phyloP scores from a whole-genome alignment of 1,284 basidiomycete species.

The Cryptococcus sp. region DNA sequence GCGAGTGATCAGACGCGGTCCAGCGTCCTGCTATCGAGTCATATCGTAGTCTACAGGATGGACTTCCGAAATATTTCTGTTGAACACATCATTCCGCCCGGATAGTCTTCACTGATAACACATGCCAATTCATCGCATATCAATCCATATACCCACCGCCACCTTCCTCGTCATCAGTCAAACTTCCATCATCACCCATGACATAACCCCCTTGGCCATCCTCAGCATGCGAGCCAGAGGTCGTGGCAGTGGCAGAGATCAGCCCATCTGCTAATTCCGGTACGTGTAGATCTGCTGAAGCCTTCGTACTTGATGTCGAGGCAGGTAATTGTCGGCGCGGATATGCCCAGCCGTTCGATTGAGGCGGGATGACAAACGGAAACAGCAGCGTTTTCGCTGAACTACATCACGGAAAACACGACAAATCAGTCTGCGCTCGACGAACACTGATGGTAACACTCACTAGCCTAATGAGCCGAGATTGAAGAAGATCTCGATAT shows the following conservation, averaged over 20 bases:
- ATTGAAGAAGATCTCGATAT: slow-evolving; percentile 87
- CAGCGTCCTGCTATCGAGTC: no score
- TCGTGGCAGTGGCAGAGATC: slow-evolving; percentile 5
- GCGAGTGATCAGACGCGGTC: no score
- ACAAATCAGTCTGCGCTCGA: not conserved
- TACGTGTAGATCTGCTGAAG: slow-evolving; percentile 22
- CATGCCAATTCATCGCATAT: not conserved
- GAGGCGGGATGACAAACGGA: slow-evolving; percentile 76
- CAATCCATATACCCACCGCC: slow-evolving; percentile 47
- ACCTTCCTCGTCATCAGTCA: slow-evolving; percentile 60
- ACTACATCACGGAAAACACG: slow-evolving; percentile 52
- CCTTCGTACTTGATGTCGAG: slow-evolving; percentile 12
- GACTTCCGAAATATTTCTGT: no score
- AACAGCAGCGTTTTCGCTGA: slow-evolving; percentile 74
- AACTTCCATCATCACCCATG: slow-evolving; percentile 55
- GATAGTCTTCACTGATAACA: not conserved
- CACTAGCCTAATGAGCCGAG: slow-evolving; percentile 76
- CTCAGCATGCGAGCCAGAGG: slow-evolving; percentile 57
- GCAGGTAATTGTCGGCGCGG: slow-evolving; percentile 37
- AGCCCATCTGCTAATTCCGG: slow-evolving; percentile 39
- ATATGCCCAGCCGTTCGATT: slow-evolving; percentile 78
- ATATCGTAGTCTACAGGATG: no score
- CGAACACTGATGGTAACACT: slow-evolving; percentile 46
- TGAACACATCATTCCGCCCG: no score
- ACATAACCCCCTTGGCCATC: slow-evolving; percentile 47